Conservation (phyloP, 257 asterid genomes). For the Plectranthus barbatus region DNA sequence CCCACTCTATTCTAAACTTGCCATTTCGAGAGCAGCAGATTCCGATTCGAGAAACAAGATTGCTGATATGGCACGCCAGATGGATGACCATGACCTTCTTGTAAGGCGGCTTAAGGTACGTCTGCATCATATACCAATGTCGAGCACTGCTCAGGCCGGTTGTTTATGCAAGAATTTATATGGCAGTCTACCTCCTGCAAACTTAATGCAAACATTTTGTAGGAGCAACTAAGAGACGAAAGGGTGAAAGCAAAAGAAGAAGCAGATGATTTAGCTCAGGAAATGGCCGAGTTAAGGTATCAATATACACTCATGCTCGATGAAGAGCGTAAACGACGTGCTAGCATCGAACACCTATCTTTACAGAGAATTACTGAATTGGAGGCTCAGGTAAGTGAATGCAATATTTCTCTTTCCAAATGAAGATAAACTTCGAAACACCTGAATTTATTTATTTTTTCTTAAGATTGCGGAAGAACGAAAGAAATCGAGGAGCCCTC, state of each 20-base stretch:
- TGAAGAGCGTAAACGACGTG: constrained; percentile 83
- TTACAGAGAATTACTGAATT: constrained; percentile 76
- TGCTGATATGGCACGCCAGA: constrained; percentile 41
- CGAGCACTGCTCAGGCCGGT: no score
- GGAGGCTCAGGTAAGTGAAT: constrained; percentile 67
- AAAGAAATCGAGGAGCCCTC: constrained; percentile 30
- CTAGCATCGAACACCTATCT: constrained; percentile 66
- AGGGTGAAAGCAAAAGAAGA: constrained; percentile 79
- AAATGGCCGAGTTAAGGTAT: constrained; percentile 96
- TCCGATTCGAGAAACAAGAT: constrained; percentile 36
- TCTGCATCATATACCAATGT: not conserved
- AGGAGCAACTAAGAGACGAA: constrained; percentile 66
- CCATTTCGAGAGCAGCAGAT: constrained; percentile 30
- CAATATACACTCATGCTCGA: constrained; percentile 71
- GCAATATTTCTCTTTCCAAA: not conserved
- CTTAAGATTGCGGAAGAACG: constrained; percentile 52
- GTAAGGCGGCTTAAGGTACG: constrained; percentile 63
- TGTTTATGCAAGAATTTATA: not conserved
- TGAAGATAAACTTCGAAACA: not conserved
- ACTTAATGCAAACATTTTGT: constrained; percentile 17
- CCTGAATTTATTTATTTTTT: constrained; percentile 15
- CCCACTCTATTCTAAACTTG: constrained; percentile 35
- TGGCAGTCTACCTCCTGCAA: not conserved
- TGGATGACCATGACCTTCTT: constrained; percentile 54
- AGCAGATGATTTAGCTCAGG: constrained; percentile 90